Evolutionary conservation across 768 basidiomycete genomes (phyloP).

Genomic region (Auricularia sp.): DNA sequence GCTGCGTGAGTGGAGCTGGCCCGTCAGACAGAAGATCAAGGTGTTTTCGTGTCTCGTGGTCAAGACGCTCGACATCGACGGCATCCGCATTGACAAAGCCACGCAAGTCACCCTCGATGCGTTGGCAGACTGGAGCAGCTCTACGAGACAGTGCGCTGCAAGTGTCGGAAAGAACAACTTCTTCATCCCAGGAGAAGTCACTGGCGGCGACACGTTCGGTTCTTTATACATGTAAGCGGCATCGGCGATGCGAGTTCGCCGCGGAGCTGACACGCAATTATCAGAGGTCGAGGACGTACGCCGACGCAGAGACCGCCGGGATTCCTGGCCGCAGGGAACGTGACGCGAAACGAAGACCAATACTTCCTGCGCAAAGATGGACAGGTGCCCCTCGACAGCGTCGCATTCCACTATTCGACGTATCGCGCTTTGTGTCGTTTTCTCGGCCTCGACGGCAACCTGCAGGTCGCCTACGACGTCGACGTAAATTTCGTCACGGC

Average conservation of each 20-base stretch:
- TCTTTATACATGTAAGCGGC: slow-evolving; percentile 66
- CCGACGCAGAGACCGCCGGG: slow-evolving; percentile 55
- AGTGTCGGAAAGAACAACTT: slow-evolving; percentile 75
- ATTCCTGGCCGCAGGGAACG: slow-evolving; percentile 58
- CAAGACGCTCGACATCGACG: slow-evolving; percentile 82
- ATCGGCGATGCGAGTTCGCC: not conserved
- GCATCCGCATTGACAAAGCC: slow-evolving; percentile 91
- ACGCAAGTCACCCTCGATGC: slow-evolving; percentile 84
- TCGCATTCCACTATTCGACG: slow-evolving; percentile 90
- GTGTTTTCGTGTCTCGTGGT: slow-evolving; percentile 80
- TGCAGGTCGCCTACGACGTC: slow-evolving; percentile 82
- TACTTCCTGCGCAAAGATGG: slow-evolving; percentile 70
- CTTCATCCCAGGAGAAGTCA: slow-evolving; percentile 87
- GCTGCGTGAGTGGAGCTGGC: slow-evolving; percentile 82
- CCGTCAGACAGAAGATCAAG: slow-evolving; percentile 68
- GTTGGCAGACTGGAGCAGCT: slow-evolving; percentile 62
- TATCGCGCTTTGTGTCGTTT: slow-evolving; percentile 81
- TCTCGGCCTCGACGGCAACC: slow-evolving; percentile 93
- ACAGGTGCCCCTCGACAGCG: slow-evolving; percentile 57
- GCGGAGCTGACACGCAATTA: not conserved
- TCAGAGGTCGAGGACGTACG: slow-evolving; percentile 81
- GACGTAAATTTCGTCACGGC: slow-evolving; percentile 75
- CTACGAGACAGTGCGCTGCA: slow-evolving; percentile 65
- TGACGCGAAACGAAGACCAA: slow-evolving; percentile 49
- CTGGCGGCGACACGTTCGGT: slow-evolving; percentile 87